A percentile compares a stretch with the other conserved stretches of the same genome.
Evolutionary conservation across 2,329 filamentous ascomycete genomes (phyloP).

Genomic region (Plectosphaerella plurivora): DNA sequence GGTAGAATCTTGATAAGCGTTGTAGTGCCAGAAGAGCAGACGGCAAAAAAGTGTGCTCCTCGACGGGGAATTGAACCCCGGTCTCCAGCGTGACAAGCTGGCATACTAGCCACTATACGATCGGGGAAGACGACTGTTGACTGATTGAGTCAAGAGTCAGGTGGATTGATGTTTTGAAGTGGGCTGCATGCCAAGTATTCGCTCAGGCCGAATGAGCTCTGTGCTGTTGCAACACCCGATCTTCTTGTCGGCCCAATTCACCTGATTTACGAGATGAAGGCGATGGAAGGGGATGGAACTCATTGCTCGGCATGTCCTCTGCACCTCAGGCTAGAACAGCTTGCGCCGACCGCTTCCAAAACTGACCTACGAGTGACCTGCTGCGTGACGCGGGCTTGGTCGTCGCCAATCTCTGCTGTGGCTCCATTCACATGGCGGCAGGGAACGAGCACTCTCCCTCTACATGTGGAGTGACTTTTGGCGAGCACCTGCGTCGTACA

Average conservation of each 20-base stretch:
- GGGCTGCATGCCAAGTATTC: background rate
- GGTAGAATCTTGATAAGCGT: background rate
- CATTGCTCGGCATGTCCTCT: constrained; percentile 2
- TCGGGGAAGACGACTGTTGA: background rate
- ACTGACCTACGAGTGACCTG: constrained; percentile 6
- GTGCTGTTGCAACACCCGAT: too few relatives aligned
- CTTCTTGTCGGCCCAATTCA: too few relatives aligned
- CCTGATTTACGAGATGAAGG: too few relatives aligned
- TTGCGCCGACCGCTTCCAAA: constrained; percentile 3
- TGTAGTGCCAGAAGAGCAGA: background rate
- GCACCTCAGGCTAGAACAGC: constrained; percentile 5
- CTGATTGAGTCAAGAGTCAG: background rate
- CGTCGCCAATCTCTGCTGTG: constrained; percentile 2
- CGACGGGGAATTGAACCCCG: background rate
- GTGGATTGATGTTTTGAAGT: background rate
- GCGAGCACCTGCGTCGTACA: constrained; percentile 12
- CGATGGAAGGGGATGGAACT: background rate
- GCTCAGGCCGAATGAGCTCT: too few relatives aligned
- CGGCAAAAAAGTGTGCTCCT: too few relatives aligned
- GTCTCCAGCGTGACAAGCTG: background rate
- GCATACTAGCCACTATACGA: background rate
- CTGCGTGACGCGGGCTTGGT: constrained; percentile 9
- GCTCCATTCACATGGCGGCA: constrained; percentile 15
- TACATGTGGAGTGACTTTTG: constrained; percentile 17
- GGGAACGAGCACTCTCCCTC: constrained; percentile 21